A percentile compares a stretch with the other conserved stretches of the same genome.
phyloP scores from a whole-genome alignment of 2,329 filamentous ascomycete genomes.

The Pyrenophora seminiperda region DNA sequence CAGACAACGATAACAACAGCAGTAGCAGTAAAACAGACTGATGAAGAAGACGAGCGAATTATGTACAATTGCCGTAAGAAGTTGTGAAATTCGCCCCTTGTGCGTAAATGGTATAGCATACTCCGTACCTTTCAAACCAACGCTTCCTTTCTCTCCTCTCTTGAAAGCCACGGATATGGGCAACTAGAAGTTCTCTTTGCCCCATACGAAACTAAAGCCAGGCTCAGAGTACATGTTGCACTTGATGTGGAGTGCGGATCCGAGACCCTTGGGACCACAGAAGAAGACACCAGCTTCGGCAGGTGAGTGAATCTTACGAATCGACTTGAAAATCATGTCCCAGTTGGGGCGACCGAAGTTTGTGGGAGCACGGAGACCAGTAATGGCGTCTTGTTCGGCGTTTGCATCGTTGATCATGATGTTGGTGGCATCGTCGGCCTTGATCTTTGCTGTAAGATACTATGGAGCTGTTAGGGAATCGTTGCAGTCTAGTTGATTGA shows the following conservation, averaged over 20 bases:
- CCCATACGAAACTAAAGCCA: slow-evolving; percentile 71
- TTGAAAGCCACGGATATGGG: no score
- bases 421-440: slow-evolving; percentile 82
- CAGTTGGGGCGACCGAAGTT: slow-evolving; percentile 88
- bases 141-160: background rate
- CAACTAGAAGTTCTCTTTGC: slow-evolving; percentile 69
- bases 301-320: slow-evolving; percentile 68
- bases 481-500: background rate
- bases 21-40: background rate
- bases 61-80: slow-evolving; percentile 24
- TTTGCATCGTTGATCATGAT: slow-evolving; percentile 93
- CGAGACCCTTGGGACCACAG: slow-evolving; percentile 80
- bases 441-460: slow-evolving; percentile 86
- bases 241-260: slow-evolving; percentile 77
- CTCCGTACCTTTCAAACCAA: slow-evolving; percentile 1
- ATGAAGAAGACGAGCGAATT: slow-evolving; percentile 15
- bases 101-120: slow-evolving; percentile 17
- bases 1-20: background rate
- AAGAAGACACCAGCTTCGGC: slow-evolving; percentile 64
- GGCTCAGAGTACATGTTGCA: slow-evolving; percentile 89
- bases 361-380: slow-evolving; percentile 78
- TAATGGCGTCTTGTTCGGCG: slow-evolving; percentile 82
- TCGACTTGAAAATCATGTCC: slow-evolving; percentile 86
- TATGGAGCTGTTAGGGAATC: slow-evolving; percentile 31
- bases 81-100: slow-evolving; percentile 16